Evolutionary conservation across 202 grass and related monocot genomes (phyloP).

Genomic region (Schoenoplectus triqueter): DNA sequence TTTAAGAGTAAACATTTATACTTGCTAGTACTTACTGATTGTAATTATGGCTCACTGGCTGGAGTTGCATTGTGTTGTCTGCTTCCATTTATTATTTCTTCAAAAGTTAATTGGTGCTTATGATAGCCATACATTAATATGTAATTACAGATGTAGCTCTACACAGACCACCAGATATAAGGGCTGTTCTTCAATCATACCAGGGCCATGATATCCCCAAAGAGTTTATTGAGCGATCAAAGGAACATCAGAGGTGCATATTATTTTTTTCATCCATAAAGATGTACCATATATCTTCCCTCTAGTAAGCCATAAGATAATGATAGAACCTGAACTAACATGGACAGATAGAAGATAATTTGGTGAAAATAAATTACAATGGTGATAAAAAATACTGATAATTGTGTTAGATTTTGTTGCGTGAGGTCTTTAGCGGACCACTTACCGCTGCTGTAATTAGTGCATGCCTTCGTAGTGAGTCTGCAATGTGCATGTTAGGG

Average conservation of each 20-base stretch:
- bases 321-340: neutral
- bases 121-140: constrained; percentile 38
- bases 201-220: constrained; percentile 78
- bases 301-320: neutral
- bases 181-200: constrained; percentile 87
- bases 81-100: neutral
- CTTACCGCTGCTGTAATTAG: neutral
- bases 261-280: neutral
- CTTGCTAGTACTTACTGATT: neutral
- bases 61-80: neutral
- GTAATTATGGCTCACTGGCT: neutral
- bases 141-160: constrained; percentile 75
- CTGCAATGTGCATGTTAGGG: neutral
- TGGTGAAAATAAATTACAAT: neutral
- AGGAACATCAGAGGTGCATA: constrained; percentile 71
- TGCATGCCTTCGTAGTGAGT: neutral
- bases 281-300: neutral
- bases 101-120: neutral
- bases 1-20: neutral
- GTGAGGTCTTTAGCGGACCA: neutral
- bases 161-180: constrained; percentile 87
- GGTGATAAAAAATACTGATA: neutral
- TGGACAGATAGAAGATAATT: neutral
- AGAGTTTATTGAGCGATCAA: constrained; percentile 90
- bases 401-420: constrained; percentile 1